These are phyloP conservation scores for Syzygium grande DNA, from an alignment of 345 rosid genomes.

Conservation along the genomic window DNA sequence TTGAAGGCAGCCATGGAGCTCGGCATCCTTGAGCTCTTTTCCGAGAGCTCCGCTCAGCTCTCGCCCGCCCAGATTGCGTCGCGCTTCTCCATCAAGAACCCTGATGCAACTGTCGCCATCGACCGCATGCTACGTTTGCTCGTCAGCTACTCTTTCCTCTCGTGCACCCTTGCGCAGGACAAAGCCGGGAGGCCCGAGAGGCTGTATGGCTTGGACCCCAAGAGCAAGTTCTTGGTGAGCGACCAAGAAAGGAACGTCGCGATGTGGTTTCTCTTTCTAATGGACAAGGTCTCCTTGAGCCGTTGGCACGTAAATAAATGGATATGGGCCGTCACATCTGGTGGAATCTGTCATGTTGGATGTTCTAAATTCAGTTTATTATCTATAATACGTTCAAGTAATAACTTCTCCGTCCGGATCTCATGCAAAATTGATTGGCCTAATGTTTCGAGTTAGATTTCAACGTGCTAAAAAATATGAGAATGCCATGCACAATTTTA, in stretches of 20 bases:
- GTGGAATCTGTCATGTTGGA: background rate
- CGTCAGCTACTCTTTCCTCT: constrained; percentile 32
- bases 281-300: constrained; percentile 23
- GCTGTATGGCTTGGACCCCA: constrained; percentile 17
- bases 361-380: background rate
- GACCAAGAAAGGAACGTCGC: constrained; percentile 16
- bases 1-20: constrained; percentile 31
- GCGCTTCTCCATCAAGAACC: constrained; percentile 22
- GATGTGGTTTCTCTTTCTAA: constrained; percentile 21
- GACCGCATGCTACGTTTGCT: constrained; percentile 40
- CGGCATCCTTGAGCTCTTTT: constrained; percentile 30
- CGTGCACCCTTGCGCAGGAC: background rate
- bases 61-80: constrained; percentile 27
- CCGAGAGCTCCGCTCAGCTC: constrained; percentile 5
- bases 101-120: constrained; percentile 18
- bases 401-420: background rate
- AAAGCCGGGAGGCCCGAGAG: constrained; percentile 4
- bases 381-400: background rate
- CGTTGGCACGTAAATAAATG: constrained; percentile 14
- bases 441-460: background rate
- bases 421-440: background rate
- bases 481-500: background rate
- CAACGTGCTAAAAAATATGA: background rate
- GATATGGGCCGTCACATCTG: background rate
- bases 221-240: constrained; percentile 21